These are phyloP conservation scores for Lactarius pseudohatsudake DNA, from an alignment of 768 basidiomycete species.

Conservation along the genomic window DNA sequence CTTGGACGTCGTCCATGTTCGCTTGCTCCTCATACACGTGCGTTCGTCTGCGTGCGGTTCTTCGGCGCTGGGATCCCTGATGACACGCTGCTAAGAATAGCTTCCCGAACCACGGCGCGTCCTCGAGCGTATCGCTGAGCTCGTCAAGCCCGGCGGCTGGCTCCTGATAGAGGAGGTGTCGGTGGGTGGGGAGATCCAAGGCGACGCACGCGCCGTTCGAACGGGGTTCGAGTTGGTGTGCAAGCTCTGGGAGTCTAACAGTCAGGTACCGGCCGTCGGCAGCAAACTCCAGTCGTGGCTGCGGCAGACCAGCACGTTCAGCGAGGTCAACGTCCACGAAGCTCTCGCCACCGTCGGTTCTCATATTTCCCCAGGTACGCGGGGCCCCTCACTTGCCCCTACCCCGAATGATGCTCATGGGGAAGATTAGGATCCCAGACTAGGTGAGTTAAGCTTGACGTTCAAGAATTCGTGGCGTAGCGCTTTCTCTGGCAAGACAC, in stretches of 20 bases:
- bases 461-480: slow-evolving; percentile 2
- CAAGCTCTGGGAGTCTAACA: slow-evolving; percentile 18
- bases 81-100: slow-evolving; percentile 7
- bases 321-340: slow-evolving; percentile 20
- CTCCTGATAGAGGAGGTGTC: slow-evolving; percentile 32
- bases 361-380: background rate
- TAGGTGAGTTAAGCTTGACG: background rate
- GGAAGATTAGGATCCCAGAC: slow-evolving; percentile 9
- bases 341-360: slow-evolving; percentile 5
- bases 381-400: background rate
- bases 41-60: background rate
- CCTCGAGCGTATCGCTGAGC: slow-evolving; percentile 27
- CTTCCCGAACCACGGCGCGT: slow-evolving; percentile 28
- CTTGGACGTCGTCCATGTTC: slow-evolving; percentile 33
- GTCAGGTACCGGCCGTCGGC: background rate
- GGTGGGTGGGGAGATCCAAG: slow-evolving; percentile 4
- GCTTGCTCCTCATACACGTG: slow-evolving; percentile 33
- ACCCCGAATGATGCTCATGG: background rate
- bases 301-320: slow-evolving; percentile 6
- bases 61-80: background rate
- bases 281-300: slow-evolving; percentile 8
- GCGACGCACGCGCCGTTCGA: slow-evolving; percentile 4
- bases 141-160: slow-evolving; percentile 34
- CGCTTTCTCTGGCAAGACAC: background rate
- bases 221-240: background rate